Base-by-base conservation (phyloP, 2,329 filamentous ascomycete genomes). In the Pseudocercospora musae region DNA sequence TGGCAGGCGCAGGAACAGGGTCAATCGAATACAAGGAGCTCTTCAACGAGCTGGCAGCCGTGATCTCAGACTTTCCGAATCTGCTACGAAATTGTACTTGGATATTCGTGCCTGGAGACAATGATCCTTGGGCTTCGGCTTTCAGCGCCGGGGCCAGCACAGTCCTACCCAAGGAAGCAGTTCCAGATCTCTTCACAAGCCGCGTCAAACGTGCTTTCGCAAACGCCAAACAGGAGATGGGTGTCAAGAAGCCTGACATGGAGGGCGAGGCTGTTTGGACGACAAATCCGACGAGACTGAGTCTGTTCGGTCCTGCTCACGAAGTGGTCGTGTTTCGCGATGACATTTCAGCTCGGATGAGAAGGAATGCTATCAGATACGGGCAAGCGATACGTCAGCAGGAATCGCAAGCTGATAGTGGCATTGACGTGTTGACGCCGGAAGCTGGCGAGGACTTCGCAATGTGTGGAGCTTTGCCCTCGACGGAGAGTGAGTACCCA, bases 21-120 rank as follows among this genome's bases (percentile, higher is more conserved):
- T 94, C 91, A 76, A 93, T 98, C 69, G 92, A 96, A 78, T 98
- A 96, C 80, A 98, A 98, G 79, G 95, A 98, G 77, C 89, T 90
- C 74, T 97, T 98, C 75, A 92, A 99, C 77, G 86, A 88, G 8
- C 84, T 99, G 11, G 94, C 95, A 2, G 87, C 88, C 1, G 84
- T 91, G 0, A 83, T 99, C 5, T 83, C 90, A 7, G 92, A 98
- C 68, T 98, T 92, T 72, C 91, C 92, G 2, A 82, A 85, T 0
- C 83, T 99, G 13, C 84, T 98, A 48, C 88, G 89, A 60, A 84
- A 85, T 25, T 89, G 90, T 4, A 94, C 90, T 0, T 96, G 98
- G 74, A 82, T 96, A 31, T 96, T 99, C 73, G 90, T 98, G 0
- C 95, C 95, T 0, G 95, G 95, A 29, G 94, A 98, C 77, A 96